Base-by-base conservation (phyloP, 441 rosid species). In the Gossypium davidsonii region DNA sequence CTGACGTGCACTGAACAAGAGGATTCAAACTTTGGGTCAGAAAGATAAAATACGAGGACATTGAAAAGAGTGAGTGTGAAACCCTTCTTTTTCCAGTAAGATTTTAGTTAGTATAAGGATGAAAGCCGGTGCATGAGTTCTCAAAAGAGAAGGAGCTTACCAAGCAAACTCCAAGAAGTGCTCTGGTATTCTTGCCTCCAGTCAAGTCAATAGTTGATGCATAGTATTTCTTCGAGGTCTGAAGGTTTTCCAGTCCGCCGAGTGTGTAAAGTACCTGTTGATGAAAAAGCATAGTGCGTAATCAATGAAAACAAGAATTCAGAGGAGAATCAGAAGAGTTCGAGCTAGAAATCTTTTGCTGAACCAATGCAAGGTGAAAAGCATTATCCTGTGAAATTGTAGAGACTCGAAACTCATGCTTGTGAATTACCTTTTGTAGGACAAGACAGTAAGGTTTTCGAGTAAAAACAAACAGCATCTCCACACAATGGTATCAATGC, bases 171-270 rank as follows among this genome's bases (percentile, higher is more conserved):
- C 99, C 98, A 23, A 91, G 74, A 60, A 93, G 90, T 15, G 99
- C 94, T 85, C 96, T 89, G 75, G 87, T 87, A 78, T 91, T 95
- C 86, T 91, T 93, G 73, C 99, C 99, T 17, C 98, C 97, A 0
- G 97, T 89, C 80, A 95, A 80, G 76, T 89, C 91, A 72, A 91
- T 79, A 37, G 98, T 78, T 64, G 95, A 87, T 31, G 98, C 89
- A 78, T 90, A 93, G 77, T 95, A 95, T 79, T 93, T 95, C 86
- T 89, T 91, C 26, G 99, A 97, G 44, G 92, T 81, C 57, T 83
- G 84, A 79, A 90, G 81, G 86, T 90, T 95, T 76, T 95, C 99
- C 6, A 88, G 78, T 76, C 99, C 99, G 39, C 97, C 98, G 6
- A 90, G 83, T 3, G 99, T 95, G 83, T 95, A 95, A 67, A 95